Evolutionary conservation across 495 filamentous ascomycete species (phyloP), one percentile per base, ranked within the genome.

Genomic region (Xylaria sp.): DNA sequence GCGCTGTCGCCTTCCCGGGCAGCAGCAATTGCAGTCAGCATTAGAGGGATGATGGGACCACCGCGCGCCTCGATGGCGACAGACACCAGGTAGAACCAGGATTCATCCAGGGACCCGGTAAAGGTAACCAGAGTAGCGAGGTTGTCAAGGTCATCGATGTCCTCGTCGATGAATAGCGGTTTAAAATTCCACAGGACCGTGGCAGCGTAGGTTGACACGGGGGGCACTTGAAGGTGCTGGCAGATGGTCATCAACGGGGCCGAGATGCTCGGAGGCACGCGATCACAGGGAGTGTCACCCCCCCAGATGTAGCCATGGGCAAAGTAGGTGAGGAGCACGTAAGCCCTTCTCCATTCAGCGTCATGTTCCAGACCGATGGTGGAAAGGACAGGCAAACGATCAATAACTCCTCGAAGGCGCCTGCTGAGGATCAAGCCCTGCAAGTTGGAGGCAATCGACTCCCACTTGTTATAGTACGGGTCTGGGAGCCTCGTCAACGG

Each of bases 31-130:
- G 96, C 97, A 43, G 89, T 85, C 31, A 98, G 85, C 92, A 97
- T 97, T 33, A 97, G 81, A 0, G 94, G 90, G 44, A 98, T 89
- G 53, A 93, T 91, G n/a, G 95, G 93, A 0, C 89, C 96, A 33
- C 93, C 95, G 40, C 94, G 89, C 57, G 96, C 95, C 82, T 99
- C 96, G 73, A 99, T 97, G 72, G 95, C 96, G 17, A 98, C 92
- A 0, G 95, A 97, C 53, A 98, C 88, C 11, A 98, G 85, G 77
- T 97, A 98, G 78, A 99, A 99, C 96, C 96, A 98, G 73, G 97
- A 96, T 78, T 99, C 96, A 78, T 99, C 96, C 19, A 97, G 82
- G 5, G 93, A 93, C 43, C 97, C 96, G n/a, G 97, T 98, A 79
- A 98, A 95, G 21, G 96, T 97, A 68, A 89, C 87, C 70, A 97